phyloP scores from a whole-genome alignment of 192 early-diverging fungal species.

The Coemansia sp. region DNA sequence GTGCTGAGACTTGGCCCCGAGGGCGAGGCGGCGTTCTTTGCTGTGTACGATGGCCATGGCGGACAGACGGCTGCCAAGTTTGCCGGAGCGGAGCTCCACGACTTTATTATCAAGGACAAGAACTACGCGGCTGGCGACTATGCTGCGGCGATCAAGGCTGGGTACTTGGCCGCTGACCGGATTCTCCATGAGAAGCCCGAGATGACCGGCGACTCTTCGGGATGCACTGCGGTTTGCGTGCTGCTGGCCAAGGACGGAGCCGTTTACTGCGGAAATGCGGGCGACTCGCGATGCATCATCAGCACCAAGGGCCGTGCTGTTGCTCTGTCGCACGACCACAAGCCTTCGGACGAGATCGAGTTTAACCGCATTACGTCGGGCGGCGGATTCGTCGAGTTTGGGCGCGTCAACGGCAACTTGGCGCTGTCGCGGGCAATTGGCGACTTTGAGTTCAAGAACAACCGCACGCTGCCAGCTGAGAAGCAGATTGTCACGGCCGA shows the following conservation, averaged over 20 bases:
- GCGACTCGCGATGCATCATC: conserved; percentile 93
- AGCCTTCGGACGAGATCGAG: conserved; percentile 87
- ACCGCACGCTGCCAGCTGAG: conserved; percentile 70
- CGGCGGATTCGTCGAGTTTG: conserved; percentile 98
- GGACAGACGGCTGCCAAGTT: conserved; percentile 82
- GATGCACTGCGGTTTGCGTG: conserved; percentile 93
- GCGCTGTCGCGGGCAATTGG: conserved; percentile 96
- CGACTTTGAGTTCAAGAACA: conserved; percentile 99
- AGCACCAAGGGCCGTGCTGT: conserved; percentile 72
- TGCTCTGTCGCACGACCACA: conserved; percentile 90
- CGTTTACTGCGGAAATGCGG: conserved; percentile 86
- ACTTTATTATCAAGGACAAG: conserved; percentile 61
- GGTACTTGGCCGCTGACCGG: conserved; percentile 78
- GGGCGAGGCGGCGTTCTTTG: conserved; percentile 80
- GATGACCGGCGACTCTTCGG: conserved; percentile 78
- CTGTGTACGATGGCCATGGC: conserved; percentile 97
- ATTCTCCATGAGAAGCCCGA: conserved; percentile 76
- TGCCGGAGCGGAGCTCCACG: conserved; percentile 75
- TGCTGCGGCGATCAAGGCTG: conserved; percentile 73
- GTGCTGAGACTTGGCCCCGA: conserved; percentile 65
- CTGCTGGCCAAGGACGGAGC: conserved; percentile 80
- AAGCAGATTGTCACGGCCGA: conserved; percentile 92
- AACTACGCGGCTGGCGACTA: conserved; percentile 71
- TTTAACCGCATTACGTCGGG: conserved; percentile 79
- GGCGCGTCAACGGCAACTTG: conserved; percentile 98